phyloP scores from a whole-genome alignment of 371 early-diverging fungal genomes.

The Umbelopsis sp. region DNA sequence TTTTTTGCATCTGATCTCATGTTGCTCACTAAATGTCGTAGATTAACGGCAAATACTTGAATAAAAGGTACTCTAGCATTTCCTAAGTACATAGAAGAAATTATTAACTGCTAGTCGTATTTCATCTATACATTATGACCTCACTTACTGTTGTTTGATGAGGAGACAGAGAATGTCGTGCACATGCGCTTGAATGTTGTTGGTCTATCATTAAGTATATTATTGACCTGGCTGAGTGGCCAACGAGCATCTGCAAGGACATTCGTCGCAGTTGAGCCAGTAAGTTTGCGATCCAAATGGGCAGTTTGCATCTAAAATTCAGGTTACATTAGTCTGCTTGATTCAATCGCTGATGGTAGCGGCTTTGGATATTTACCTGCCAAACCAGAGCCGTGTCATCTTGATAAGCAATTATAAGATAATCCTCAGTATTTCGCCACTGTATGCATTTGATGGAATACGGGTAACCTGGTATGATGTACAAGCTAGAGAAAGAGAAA shows the following conservation, averaged over 20 bases:
- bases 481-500: constrained; percentile 42
- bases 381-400: constrained; percentile 74
- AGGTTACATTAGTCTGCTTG: too few species aligned
- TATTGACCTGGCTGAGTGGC: constrained; percentile 48
- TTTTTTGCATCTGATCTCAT: constrained; percentile 2
- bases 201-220: constrained; percentile 24
- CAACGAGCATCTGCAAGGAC: constrained; percentile 64
- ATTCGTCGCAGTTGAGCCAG: constrained; percentile 56
- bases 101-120: neutral
- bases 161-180: constrained; percentile 1
- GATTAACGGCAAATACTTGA: constrained; percentile 8
- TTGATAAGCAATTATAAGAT: constrained; percentile 64
- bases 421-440: constrained; percentile 73
- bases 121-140: neutral
- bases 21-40: constrained; percentile 1
- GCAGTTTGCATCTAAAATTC: constrained; percentile 68
- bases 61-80: constrained; percentile 6
- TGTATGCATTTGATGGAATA: constrained; percentile 61
- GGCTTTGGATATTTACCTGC: constrained; percentile 56
- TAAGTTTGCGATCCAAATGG: constrained; percentile 70
- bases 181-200: neutral
- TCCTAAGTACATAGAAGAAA: neutral
- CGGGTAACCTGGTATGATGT: constrained; percentile 63
- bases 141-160: constrained; percentile 20
- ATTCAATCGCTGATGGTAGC: too few species aligned